Conservation (phyloP, 1,284 basidiomycete species). For the Puccinia triticina region DNA sequence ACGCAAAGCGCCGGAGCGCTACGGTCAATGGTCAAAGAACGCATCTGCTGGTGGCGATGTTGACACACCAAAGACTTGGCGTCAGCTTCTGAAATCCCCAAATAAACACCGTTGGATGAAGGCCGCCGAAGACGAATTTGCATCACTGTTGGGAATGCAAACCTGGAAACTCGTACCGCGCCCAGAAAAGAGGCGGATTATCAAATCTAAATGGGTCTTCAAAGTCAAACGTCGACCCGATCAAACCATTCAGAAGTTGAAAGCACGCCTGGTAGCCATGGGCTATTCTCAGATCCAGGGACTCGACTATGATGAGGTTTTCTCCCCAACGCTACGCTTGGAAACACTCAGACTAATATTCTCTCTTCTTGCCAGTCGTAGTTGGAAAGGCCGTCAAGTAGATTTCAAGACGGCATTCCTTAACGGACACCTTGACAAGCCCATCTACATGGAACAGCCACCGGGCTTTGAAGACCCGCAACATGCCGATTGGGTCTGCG, state of each 20-base stretch:
- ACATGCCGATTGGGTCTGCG: not conserved
- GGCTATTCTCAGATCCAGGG: not conserved
- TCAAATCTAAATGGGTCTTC: slow-evolving; percentile 5
- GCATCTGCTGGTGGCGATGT: not conserved
- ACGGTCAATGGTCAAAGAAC: not conserved
- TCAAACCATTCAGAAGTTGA: not conserved
- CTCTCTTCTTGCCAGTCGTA: too few species aligned
- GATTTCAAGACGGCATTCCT: too few species aligned
- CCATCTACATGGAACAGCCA: too few species aligned
- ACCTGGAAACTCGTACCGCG: too few species aligned
- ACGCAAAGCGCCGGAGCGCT: not conserved
- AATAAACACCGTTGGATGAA: not conserved
- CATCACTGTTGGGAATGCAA: too few species aligned
- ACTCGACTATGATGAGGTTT: not conserved
- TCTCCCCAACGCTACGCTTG: not conserved
- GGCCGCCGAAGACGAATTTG: too few species aligned
- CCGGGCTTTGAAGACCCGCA: too few species aligned
- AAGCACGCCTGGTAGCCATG: not conserved
- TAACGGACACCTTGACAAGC: too few species aligned
- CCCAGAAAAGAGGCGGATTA: not conserved
- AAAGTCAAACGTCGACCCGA: slow-evolving; percentile 1
- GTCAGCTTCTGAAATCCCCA: not conserved
- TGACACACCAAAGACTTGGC: not conserved
- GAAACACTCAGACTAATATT: too few species aligned
- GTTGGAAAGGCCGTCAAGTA: too few species aligned